A percentile compares a stretch with the other conserved stretches of the same genome.
These are phyloP conservation scores for Mucor lusitanicus DNA, from an alignment of 371 early-diverging fungal species.

Conservation along the genomic window DNA sequence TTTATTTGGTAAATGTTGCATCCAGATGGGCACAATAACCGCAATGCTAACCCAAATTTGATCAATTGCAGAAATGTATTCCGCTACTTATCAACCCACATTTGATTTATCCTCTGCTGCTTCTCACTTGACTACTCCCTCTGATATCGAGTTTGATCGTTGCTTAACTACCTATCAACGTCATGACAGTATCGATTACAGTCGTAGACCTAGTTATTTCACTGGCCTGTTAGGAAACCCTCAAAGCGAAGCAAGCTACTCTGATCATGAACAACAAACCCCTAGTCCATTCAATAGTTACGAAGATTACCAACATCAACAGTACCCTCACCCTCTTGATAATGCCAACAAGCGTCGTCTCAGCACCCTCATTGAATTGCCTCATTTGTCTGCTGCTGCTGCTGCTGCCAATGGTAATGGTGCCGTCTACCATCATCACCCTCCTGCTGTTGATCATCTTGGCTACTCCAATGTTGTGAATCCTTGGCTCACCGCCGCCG, in stretches of 20 bases:
- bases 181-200: constrained; percentile 32
- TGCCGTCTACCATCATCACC: constrained; percentile 1
- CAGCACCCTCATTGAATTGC: constrained; percentile 18
- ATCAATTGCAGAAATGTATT: constrained; percentile 5
- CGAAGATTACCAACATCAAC: constrained; percentile 27
- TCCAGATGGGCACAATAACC: neutral
- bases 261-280: constrained; percentile 27
- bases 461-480: constrained; percentile 7
- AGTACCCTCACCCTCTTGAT: constrained; percentile 24
- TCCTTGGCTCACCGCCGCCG: constrained; percentile 16
- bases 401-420: neutral
- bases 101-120: constrained; percentile 17
- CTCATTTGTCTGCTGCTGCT: neutral
- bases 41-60: neutral
- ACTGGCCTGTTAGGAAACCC: constrained; percentile 26
- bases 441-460: neutral
- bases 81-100: constrained; percentile 16
- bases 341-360: constrained; percentile 18
- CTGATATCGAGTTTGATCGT: constrained; percentile 17
- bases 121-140: constrained; percentile 10
- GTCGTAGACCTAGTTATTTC: constrained; percentile 30
- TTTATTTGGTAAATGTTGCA: neutral
- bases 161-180: constrained; percentile 20
- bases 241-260: constrained; percentile 23
- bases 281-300: constrained; percentile 29